Conservation (phyloP, 2,329 filamentous ascomycete species). For the Epichloe gansuensis region DNA sequence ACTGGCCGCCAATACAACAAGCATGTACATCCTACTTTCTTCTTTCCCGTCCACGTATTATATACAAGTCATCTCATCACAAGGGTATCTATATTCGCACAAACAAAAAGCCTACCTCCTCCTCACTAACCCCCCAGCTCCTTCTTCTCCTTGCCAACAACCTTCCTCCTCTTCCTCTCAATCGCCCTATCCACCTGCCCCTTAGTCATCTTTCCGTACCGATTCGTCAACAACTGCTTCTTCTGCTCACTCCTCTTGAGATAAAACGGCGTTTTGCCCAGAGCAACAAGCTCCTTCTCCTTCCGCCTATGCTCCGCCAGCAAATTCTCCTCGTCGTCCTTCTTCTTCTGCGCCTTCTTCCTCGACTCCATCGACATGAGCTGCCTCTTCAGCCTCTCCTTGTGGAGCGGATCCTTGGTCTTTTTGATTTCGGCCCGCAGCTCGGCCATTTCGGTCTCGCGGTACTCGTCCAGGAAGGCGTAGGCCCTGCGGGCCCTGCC, state of each 20-base stretch:
- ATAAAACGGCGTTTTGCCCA: constrained; percentile 89
- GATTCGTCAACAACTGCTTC: constrained; percentile 67
- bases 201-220: constrained; percentile 73
- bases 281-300: constrained; percentile 73
- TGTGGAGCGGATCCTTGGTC: constrained; percentile 51
- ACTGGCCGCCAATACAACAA: too few relatives aligned
- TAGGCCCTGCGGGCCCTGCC: constrained; percentile 60
- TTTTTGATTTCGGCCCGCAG: constrained; percentile 55
- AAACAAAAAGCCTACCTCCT: not conserved
- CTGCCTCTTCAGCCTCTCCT: constrained; percentile 58
- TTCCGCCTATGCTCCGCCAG: constrained; percentile 63
- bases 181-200: constrained; percentile 75
- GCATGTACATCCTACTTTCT: too few relatives aligned
- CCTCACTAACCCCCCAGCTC: constrained; percentile 38
- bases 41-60: too few relatives aligned
- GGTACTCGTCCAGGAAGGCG: constrained; percentile 78
- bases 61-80: too few relatives aligned
- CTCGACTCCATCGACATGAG: constrained; percentile 69
- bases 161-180: constrained; percentile 82
- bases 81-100: too few relatives aligned
- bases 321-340: constrained; percentile 58
- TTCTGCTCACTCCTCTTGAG: constrained; percentile 88
- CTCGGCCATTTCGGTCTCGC: constrained; percentile 67
- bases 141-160: constrained; percentile 73
- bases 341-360: constrained; percentile 56